These are phyloP conservation scores for Picochlorum sp. DNA, from an alignment of 139 green algal genomes.

Conservation along the genomic window DNA sequence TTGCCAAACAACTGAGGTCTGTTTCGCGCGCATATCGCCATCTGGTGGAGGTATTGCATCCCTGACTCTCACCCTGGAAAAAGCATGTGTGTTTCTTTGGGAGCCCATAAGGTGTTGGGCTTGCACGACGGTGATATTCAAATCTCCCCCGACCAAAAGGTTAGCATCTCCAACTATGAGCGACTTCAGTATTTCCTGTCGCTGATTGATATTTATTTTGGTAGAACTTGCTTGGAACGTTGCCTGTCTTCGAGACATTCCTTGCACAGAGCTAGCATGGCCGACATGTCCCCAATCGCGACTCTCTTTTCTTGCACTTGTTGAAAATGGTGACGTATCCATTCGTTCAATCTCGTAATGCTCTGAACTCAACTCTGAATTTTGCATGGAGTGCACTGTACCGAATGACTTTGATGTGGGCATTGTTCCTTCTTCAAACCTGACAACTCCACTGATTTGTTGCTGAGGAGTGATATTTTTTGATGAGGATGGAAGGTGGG, in stretches of 20 bases:
- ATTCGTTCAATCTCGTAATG: no score
- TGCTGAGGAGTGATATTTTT: not conserved
- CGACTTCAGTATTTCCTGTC: constrained; percentile 30
- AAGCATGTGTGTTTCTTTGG: constrained; percentile 31
- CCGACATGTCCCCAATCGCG: not conserved
- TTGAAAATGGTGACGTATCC: no score
- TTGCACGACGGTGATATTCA: constrained; percentile 39
- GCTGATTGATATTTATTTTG: constrained; percentile 5
- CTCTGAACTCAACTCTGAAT: no score
- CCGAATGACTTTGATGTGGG: no score
- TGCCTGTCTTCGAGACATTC: not conserved
- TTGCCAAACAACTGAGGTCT: constrained; percentile 44
- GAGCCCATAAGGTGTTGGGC: constrained; percentile 29
- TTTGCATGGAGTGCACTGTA: not conserved
- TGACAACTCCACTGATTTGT: not conserved
- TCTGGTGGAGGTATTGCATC: constrained; percentile 20
- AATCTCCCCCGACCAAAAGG: constrained; percentile 48
- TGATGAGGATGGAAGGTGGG: not conserved
- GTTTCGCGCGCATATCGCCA: constrained; percentile 23
- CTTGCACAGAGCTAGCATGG: not conserved
- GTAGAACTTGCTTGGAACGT: not conserved
- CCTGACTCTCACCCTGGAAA: constrained; percentile 33
- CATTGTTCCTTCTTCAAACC: not conserved
- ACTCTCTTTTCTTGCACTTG: not conserved
- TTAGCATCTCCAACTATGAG: constrained; percentile 27